Base-by-base conservation (phyloP, 1,284 basidiomycete genomes). In the Ceratobasidium sp. region DNA sequence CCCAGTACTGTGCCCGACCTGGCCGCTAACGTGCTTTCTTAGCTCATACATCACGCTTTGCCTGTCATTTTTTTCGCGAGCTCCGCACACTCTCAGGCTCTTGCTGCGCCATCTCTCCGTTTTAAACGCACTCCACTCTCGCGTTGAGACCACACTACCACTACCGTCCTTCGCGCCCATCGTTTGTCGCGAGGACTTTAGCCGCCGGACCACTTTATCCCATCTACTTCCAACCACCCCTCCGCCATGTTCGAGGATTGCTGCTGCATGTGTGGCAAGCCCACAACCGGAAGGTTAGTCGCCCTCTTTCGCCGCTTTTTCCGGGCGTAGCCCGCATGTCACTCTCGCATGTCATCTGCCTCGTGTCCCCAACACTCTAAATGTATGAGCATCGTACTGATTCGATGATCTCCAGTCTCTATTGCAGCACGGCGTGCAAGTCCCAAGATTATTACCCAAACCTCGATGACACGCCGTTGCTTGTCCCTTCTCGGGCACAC, bases 381-480 rank as follows among this genome's bases (percentile, higher is more conserved):
- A 23, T 52, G 20, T 55, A 23, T 50, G 71, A 50, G 18, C 41
- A 52, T 41, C 46, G 44, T 65, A 62, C 73, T 75, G 60, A 75
- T 75, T 35, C 23, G 2, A n/a, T 66, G 73, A 75, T 75, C 62
- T 75, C 30, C 76, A 81, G 80, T 60, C 54, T 81, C 1, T 94
- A 94, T 84, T 94, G 93, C 86, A 91, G 90, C 83, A 89, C 91
- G 82, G 88, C 89, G 80, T 94, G 93, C 83, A 88, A 91, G 82
- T 79, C 79, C 48, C 77, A 66, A 54, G 77, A 62, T 77, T 78
- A 55, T 73, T 71, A 69, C 38, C 78, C 46, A 46, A 75, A 52
- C n/a, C 77, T 78, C 38, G 70, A 75, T 59, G 69, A 69, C 20
- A 70, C 67, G 8, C 75, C 75, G 0, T 50, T 77, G 44, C 60